Evolutionary conservation across 2,329 filamentous ascomycete genomes (phyloP), one percentile per base, ranked within the genome.

Genomic region (Bipolaris victoriae): DNA sequence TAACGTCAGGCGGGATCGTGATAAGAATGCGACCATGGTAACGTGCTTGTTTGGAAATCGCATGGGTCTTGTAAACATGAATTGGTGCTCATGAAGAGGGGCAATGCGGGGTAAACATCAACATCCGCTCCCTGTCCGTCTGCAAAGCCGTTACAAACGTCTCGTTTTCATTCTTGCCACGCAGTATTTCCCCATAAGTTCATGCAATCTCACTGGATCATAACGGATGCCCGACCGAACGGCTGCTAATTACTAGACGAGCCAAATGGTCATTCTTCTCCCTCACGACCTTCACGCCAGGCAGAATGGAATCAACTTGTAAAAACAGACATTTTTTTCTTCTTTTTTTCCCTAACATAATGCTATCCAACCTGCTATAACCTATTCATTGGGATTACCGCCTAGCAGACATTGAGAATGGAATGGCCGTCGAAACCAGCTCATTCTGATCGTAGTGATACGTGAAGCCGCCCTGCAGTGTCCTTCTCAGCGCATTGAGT

Each of bases 401-500:
- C 47, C 57, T 66, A 26, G 55, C 44, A 18, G 64, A 48, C 59
- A 70, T 61, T 3, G 70, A 75, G 55, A 73, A 75, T 1, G 73
- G 74, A 45, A 76, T 54, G 31, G 66, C 67, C 29, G 70, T 61
- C 9, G 65, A 71, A 3, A 76, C 74, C 1, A 70, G 59, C 48
- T 76, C 73, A 36, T 77, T 77, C 50, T 76, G 69, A 45, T 75
- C 71, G 46, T 74, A 76, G 47, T 77, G 75, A 29, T 71, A 67
- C 5, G 68, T 63, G 54, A 77, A 76, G 0, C 75, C 75, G 18
- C 73, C 72, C 56, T 85, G 84, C 39, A 90, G 76, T 29, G 87
- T 77, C 37, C 87, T 77, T 67, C 86, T 82, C 51, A 91, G 75
- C 3, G 83, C 83, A 58, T 87, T 84, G 49, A 90, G 75, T 29